Evolutionary conservation across 1,139 yeast species (phyloP).

Genomic region (Saccharomycopsis phalli): DNA sequence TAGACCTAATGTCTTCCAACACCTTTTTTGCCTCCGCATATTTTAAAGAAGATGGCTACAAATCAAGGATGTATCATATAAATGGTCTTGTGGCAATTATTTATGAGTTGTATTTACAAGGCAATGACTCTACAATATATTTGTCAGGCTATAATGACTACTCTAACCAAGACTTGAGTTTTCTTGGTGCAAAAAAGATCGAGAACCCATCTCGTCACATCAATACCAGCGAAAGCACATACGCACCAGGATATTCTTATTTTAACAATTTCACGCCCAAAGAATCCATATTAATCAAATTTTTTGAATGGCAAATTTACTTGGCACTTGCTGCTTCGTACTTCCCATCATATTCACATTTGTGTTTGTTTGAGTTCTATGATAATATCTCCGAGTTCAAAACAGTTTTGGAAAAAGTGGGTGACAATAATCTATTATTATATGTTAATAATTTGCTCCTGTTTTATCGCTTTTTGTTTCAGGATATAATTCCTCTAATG

Average conservation of each 20-base stretch:
- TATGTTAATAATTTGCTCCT: slow-evolving; percentile 3
- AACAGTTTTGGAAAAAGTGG: neutral
- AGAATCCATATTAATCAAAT: slow-evolving; percentile 14
- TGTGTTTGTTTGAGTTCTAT: slow-evolving; percentile 12
- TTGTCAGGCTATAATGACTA: slow-evolving; percentile 1
- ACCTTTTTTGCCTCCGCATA: slow-evolving; percentile 6
- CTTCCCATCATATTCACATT: slow-evolving; percentile 13
- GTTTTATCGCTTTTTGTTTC: slow-evolving; percentile 3
- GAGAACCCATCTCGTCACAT: neutral
- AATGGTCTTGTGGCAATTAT: slow-evolving; percentile 18
- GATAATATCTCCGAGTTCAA: slow-evolving; percentile 7
- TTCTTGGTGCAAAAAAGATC: neutral
- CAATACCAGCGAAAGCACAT: neutral
- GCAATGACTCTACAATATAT: slow-evolving; percentile 2
- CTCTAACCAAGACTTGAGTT: neutral
- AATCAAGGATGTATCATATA: slow-evolving; percentile 11
- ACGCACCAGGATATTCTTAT: slow-evolving; percentile 10
- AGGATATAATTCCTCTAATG: slow-evolving; percentile 9
- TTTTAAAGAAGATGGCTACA: slow-evolving; percentile 8
- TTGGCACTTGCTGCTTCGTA: slow-evolving; percentile 8
- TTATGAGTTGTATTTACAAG: slow-evolving; percentile 14
- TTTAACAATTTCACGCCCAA: slow-evolving; percentile 9
- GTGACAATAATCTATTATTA: neutral
- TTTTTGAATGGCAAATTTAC: slow-evolving; percentile 19
- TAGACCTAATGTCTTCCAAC: slow-evolving; percentile 14